A percentile compares a stretch with the other conserved stretches of the same genome.
These are phyloP conservation scores for Carex scoparia DNA, from an alignment of 176 grass and related monocot species.

Conservation along the genomic window DNA sequence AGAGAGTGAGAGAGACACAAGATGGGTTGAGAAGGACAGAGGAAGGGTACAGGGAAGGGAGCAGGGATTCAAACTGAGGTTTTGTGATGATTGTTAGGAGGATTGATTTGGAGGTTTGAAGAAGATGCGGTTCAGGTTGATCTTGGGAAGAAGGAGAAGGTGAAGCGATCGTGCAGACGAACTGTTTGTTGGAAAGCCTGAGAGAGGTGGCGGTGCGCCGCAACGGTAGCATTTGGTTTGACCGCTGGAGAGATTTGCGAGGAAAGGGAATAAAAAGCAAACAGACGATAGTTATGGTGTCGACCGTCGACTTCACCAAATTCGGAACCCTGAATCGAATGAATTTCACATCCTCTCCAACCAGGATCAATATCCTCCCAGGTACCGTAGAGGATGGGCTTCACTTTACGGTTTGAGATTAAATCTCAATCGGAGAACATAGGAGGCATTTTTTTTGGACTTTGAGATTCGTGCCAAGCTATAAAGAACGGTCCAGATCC, in stretches of 20 bases:
- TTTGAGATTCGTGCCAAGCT: too few relatives aligned
- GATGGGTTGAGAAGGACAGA: slow-evolving; percentile 10
- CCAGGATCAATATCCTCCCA: too few relatives aligned
- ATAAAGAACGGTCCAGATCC: too few relatives aligned
- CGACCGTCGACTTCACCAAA: too few relatives aligned
- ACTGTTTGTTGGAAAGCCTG: slow-evolving; percentile 22
- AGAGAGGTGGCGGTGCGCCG: slow-evolving; percentile 22
- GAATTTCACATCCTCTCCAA: too few relatives aligned
- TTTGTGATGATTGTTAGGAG: slow-evolving; percentile 29
- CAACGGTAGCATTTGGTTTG: background rate
- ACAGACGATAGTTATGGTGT: too few relatives aligned
- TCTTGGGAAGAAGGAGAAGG: background rate
- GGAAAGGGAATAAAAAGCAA: too few relatives aligned
- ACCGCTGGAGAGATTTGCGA: background rate
- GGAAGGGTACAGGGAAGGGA: slow-evolving; percentile 41
- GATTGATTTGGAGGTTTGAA: slow-evolving; percentile 19
- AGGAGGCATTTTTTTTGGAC: too few relatives aligned
- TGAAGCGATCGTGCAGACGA: slow-evolving; percentile 20
- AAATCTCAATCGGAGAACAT: too few relatives aligned
- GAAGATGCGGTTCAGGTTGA: slow-evolving; percentile 1
- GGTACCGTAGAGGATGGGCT: too few relatives aligned
- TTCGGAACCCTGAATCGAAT: too few relatives aligned
- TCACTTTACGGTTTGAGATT: too few relatives aligned
- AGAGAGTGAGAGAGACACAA: background rate
- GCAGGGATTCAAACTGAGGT: slow-evolving; percentile 26